Conservation (phyloP, 2,329 filamentous ascomycete genomes). For the Onygenales sp. region DNA sequence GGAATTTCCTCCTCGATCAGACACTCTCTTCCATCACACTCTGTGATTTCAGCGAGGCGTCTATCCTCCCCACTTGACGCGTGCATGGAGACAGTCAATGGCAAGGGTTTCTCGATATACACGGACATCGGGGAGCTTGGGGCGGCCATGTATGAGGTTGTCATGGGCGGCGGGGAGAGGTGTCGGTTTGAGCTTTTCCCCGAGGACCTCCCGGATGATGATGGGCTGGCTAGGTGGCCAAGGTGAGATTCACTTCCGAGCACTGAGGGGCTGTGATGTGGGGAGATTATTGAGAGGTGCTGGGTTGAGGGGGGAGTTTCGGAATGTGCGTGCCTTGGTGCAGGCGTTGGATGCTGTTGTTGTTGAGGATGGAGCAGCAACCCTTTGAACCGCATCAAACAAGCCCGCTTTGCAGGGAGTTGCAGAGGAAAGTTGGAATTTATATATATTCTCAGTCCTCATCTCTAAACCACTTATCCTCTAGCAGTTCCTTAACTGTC, state of each 20-base stretch:
- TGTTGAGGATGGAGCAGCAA: no score
- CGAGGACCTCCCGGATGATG: background rate
- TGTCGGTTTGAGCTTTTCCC: slow-evolving; percentile 2
- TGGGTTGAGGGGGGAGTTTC: background rate
- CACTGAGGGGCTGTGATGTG: background rate
- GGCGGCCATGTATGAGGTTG: slow-evolving; percentile 5
- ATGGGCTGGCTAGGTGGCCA: background rate
- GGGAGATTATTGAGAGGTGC: background rate
- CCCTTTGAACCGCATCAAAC: no score
- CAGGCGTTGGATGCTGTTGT: no score
- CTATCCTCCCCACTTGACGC: background rate
- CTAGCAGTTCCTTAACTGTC: no score
- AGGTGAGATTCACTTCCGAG: background rate
- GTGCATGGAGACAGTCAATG: slow-evolving; percentile 3
- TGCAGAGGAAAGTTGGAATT: no score
- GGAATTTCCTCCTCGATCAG: slow-evolving; percentile 11
- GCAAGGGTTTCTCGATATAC: slow-evolving; percentile 4
- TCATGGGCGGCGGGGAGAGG: background rate
- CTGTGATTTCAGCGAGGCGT: slow-evolving; percentile 19
- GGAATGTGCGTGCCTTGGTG: background rate
- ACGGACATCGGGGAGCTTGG: slow-evolving; percentile 3
- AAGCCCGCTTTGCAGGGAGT: no score
- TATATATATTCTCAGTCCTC: no score
- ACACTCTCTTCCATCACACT: slow-evolving; percentile 17
- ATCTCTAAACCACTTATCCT: no score